Evolutionary conservation across 163 green algal genomes (phyloP).

Genomic region (Volvox carteri): DNA sequence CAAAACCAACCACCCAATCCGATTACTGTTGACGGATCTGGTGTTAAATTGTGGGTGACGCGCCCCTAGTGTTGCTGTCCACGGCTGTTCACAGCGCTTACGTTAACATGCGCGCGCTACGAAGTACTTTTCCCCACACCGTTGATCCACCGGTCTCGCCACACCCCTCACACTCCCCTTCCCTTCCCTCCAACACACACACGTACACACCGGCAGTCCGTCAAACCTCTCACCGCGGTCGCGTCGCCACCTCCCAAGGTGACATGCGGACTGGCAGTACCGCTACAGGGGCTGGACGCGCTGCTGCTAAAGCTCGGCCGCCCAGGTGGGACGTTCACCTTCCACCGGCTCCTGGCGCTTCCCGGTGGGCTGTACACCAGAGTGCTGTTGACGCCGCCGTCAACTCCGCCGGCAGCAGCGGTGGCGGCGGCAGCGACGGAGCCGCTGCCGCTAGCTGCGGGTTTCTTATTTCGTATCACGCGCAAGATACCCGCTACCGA

Average conservation of each 20-base stretch:
- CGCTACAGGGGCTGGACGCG: conserved; percentile 40
- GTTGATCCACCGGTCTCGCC: too few relatives aligned
- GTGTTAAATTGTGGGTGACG: too few relatives aligned
- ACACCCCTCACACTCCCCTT: background rate
- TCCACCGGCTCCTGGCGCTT: background rate
- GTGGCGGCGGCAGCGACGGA: too few relatives aligned
- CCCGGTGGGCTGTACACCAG: conserved; percentile 29
- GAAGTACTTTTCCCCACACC: too few relatives aligned
- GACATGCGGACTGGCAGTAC: conserved; percentile 38
- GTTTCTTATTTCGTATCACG: background rate
- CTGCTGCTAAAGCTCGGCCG: conserved; percentile 47
- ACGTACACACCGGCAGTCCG: too few relatives aligned
- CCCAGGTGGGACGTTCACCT: background rate
- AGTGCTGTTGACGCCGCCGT: background rate
- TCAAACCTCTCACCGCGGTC: background rate
- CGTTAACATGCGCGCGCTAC: too few relatives aligned
- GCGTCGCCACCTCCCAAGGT: background rate
- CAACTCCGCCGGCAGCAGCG: background rate
- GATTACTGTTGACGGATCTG: too few relatives aligned
- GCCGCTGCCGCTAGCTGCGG: background rate
- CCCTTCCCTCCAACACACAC: background rate
- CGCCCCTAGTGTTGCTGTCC: too few relatives aligned
- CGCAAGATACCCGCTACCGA: background rate
- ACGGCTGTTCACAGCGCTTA: too few relatives aligned
- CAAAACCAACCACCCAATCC: too few relatives aligned